phyloP scores from a whole-genome alignment of 2,329 filamentous ascomycete genomes.

The Neofusicoccum parvum region DNA sequence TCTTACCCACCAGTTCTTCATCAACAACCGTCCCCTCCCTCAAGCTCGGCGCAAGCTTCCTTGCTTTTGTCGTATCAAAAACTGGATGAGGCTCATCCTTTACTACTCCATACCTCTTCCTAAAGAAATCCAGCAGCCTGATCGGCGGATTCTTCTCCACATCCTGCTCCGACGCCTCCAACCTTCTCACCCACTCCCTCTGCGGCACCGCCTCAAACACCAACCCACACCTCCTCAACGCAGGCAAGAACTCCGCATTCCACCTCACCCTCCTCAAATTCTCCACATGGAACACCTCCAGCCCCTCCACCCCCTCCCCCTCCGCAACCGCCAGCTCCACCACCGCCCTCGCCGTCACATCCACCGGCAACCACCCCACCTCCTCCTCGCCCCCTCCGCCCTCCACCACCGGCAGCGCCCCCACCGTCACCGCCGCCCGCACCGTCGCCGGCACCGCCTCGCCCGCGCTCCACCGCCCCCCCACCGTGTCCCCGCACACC shows the following conservation, averaged over 20 bases:
- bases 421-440: conserved; percentile 48
- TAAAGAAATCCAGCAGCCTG: conserved; percentile 58
- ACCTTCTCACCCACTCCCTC: conserved; percentile 19
- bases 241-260: conserved; percentile 56
- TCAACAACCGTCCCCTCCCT: neutral
- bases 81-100: neutral
- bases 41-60: conserved; percentile 5
- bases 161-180: conserved; percentile 48
- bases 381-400: neutral
- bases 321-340: conserved; percentile 13
- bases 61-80: conserved; percentile 2
- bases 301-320: neutral
- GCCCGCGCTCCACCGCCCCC: conserved; percentile 53
- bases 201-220: conserved; percentile 15
- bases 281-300: conserved; percentile 53
- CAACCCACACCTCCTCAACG: conserved; percentile 46
- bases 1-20: conserved; percentile 4
- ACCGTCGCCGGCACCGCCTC: conserved; percentile 56
- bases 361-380: conserved; percentile 14
- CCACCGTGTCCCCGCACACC: conserved; percentile 50
- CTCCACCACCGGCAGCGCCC: conserved; percentile 43
- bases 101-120: conserved; percentile 50
- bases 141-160: conserved; percentile 50
- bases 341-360: conserved; percentile 1
- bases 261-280: conserved; percentile 55